Evolutionary conservation across 108 stramenopile genomes (phyloP), one percentile per base, ranked within the genome.

Genomic region (Fistulifera solaris): DNA sequence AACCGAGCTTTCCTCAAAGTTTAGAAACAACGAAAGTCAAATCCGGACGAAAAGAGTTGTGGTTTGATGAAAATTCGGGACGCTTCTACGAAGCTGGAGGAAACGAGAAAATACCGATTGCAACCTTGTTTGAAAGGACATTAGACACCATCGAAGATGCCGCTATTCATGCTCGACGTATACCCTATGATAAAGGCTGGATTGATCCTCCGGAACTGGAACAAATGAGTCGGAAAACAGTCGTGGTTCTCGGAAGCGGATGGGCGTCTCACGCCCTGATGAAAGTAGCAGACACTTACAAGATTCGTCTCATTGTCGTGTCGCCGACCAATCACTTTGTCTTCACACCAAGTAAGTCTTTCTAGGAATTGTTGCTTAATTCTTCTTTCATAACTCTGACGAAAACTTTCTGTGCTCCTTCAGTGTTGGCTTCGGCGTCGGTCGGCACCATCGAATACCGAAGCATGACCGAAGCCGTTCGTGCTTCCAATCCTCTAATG

Each of bases 231-330:
- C 68, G 38, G 14, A 58, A 41, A 63, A 71, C 46, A 59, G 58
- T 94, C 17, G 78, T 94, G 8, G 77, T 94, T 0, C 56, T 94
- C 23, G 93, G 93, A 1, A 81, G 79, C 10, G 93, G 94, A 27
- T 95, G 94, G 94, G 94, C 80, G 14, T 38, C 70, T 11, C 85
- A 83, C 57, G 77, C 81, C 6, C 62, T 87, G 26, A 52, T 80
- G 43, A 83, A 87, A 48, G 62, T 80, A 8, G 77, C 74, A 21
- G 77, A 78, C 44, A 63, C 62, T 5, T 52, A 66, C 47, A 79
- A 81, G 42, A 48, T 81, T 15, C 74, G 81, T 0, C 40, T 87
- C 17, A 65, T 84, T 49, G 72, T 83, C 16, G 80, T 84, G 25
- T 63, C 59, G 49, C 82, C 87, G 0, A 54, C 65, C 27, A 82